Evolutionary conservation across 2,329 filamentous ascomycete species (phyloP), one percentile per base, ranked within the genome.

Genomic region (Thelonectria rubi): DNA sequence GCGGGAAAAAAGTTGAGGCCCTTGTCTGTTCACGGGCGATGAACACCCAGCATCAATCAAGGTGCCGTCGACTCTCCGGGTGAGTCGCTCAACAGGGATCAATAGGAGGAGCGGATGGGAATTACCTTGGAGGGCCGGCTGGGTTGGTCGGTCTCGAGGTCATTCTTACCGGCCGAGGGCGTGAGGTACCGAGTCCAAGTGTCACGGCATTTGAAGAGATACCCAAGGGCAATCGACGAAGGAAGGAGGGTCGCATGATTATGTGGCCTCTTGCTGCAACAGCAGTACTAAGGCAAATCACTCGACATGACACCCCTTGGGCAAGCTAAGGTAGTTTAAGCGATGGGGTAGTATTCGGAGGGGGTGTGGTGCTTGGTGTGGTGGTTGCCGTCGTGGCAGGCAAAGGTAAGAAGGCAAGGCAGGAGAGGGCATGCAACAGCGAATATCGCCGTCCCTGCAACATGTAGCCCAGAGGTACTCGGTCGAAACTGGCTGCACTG

Each of bases 401-500:
- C 42, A 55, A 58, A 58, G 66, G 55, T 54, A 62, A 52, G 39
- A 12, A 45, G 46, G 18, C 32, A 21, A 21, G 52, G 26, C 52
- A 55, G 42, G 24, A 24, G 24, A 24, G 24, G 42, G 51, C 51
- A 55, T 53, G 32, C 11, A 34, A 34, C 32, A 34, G 32, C 10
- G 46, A 55, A 42, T 55, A 42, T 55, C 9, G 50, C 50, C 21
- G 50, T 42, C 32, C 8, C 10, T 42, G 39, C 24, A 24, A 56
- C 50, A 70, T 51, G 69, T 71, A 71, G 66, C 59, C 46, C 49
- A 54, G 59, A 60, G 8, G 67, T 71, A 71, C 53, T 64, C 68
- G 59, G 5, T 39, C 62, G 63, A 62, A 62, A 21, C 7, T 62
- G 45, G 55, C 62, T 69, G 67, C 69, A 71, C 69, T 71, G 69